phyloP scores from a whole-genome alignment of 2,329 filamentous ascomycete species.

The Zymoseptoria passerinii region DNA sequence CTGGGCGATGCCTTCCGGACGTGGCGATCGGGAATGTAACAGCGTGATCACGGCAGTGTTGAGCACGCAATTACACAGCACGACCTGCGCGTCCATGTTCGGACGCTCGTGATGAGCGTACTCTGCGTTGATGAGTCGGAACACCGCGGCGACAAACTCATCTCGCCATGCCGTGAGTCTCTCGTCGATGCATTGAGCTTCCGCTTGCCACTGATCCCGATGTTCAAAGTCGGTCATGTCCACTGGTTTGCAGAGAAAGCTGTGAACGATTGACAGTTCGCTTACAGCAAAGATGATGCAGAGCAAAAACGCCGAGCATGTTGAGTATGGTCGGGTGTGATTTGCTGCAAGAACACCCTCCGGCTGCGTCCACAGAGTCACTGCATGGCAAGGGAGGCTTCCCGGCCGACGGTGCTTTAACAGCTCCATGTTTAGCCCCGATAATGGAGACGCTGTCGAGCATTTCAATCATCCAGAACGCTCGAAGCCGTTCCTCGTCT shows the following conservation, averaged over 20 bases:
- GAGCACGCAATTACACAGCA: slow-evolving; percentile 20
- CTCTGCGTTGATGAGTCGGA: slow-evolving; percentile 10
- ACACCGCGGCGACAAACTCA: slow-evolving; percentile 17
- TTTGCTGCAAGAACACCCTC: slow-evolving; percentile 14
- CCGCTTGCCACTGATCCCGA: slow-evolving; percentile 19
- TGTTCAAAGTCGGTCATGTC: slow-evolving; percentile 20
- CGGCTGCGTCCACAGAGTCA: slow-evolving; percentile 23
- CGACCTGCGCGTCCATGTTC: slow-evolving; percentile 21
- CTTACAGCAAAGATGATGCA: slow-evolving; percentile 23
- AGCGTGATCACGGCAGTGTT: slow-evolving; percentile 23
- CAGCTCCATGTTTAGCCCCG: slow-evolving; percentile 17
- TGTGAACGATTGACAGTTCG: slow-evolving; percentile 22
- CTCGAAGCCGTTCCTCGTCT: slow-evolving; percentile 30
- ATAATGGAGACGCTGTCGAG: slow-evolving; percentile 30
- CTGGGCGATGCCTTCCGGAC: slow-evolving; percentile 16
- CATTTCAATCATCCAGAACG: slow-evolving; percentile 34
- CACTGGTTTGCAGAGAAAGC: slow-evolving; percentile 23
- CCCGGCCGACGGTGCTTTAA: slow-evolving; percentile 23
- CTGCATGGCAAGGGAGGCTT: slow-evolving; percentile 21
- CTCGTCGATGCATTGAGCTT: slow-evolving; percentile 23
- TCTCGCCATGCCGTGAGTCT: slow-evolving; percentile 19
- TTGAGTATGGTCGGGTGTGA: slow-evolving; percentile 5
- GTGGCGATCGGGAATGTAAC: slow-evolving; percentile 19
- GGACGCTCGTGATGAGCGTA: slow-evolving; percentile 13
- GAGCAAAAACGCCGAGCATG: slow-evolving; percentile 21